phyloP scores from a whole-genome alignment of 225 moss, liverwort and hornwort species.

The Rhytidiadelphus loreus region DNA sequence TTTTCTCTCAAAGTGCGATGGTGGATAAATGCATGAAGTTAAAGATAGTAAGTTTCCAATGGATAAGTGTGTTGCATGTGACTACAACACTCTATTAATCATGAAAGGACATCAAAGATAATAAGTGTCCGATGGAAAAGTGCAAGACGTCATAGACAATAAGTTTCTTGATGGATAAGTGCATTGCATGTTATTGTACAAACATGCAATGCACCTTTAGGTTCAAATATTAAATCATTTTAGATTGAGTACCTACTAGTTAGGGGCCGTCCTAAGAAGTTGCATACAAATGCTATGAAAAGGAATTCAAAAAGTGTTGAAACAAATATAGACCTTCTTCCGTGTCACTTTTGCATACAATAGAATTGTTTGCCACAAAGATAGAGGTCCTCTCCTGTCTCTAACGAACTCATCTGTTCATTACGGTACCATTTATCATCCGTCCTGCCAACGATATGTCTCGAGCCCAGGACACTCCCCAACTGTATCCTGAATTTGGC shows the following conservation, averaged over 20 bases:
- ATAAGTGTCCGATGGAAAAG: not conserved
- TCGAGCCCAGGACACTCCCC: not conserved
- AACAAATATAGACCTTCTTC: not conserved
- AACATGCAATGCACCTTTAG: not conserved
- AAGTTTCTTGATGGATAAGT: not conserved
- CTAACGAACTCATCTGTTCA: not conserved
- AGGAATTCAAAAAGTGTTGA: not conserved
- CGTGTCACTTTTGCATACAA: not conserved
- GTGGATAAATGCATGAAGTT: too few relatives aligned
- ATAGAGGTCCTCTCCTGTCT: not conserved
- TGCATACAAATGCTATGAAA: not conserved
- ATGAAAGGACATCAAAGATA: accelerated
- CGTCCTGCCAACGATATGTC: not conserved
- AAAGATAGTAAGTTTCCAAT: too few relatives aligned
- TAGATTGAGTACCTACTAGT: accelerated
- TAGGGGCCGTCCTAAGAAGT: accelerated
- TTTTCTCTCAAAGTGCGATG: too few relatives aligned
- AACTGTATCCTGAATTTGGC: not conserved
- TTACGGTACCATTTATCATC: not conserved
- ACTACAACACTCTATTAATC: not conserved
- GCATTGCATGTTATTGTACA: too few relatives aligned
- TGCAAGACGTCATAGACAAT: too few relatives aligned
- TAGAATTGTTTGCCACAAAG: not conserved
- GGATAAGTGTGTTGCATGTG: too few relatives aligned
- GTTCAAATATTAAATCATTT: not conserved